Percentiles rank a stretch among this genome's conserved stretches.
Evolutionary conservation across 163 green algal genomes (phyloP).

Genomic region (Scenedesmus sp.): DNA sequence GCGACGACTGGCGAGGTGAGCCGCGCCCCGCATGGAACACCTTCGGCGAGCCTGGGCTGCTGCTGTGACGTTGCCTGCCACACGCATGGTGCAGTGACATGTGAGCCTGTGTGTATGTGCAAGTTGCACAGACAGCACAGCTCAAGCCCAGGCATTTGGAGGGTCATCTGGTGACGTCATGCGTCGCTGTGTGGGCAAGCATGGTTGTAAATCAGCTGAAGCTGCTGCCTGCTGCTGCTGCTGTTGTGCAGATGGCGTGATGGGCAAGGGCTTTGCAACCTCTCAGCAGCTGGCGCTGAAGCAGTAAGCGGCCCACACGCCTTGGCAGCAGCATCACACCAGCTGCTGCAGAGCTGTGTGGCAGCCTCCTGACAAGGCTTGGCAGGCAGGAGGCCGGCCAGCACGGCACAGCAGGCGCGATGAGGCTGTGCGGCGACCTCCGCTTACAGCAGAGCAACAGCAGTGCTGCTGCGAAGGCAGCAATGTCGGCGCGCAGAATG

Average conservation of each 20-base stretch:
- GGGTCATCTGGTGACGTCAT: no score
- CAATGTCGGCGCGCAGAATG: background rate
- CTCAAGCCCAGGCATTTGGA: no score
- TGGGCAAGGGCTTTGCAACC: conserved; percentile 82
- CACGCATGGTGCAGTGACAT: background rate
- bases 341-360: background rate
- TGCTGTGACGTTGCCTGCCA: background rate
- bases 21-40: no score
- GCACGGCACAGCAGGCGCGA: background rate
- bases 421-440: background rate
- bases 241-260: conserved; percentile 56
- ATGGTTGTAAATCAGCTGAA: background rate
- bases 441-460: background rate
- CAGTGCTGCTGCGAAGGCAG: background rate
- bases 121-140: no score
- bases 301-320: background rate
- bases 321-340: background rate
- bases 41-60: background rate
- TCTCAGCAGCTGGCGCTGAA: conserved; percentile 69
- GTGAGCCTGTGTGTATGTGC: no score
- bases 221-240: conserved; percentile 30
- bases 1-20: background rate
- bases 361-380: background rate
- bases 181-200: background rate
- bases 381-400: background rate